These are phyloP conservation scores for Rhexocercosporidium sp. DNA, from an alignment of 2,329 filamentous ascomycete genomes.

Conservation along the genomic window DNA sequence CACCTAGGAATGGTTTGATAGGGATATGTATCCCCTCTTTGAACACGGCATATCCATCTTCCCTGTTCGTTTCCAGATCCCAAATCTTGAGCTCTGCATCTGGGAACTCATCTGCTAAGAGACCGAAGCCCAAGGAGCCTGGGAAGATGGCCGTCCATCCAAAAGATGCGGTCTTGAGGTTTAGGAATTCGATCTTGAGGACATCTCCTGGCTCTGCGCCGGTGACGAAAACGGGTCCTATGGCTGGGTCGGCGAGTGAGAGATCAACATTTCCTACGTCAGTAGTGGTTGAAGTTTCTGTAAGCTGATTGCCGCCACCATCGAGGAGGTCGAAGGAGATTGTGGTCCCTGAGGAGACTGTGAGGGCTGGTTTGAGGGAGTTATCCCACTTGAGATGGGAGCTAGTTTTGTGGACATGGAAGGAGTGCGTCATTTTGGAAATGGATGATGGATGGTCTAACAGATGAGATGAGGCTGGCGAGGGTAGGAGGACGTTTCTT, in stretches of 20 bases:
- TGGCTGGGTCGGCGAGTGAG: constrained; percentile 51
- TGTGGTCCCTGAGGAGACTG: constrained; percentile 52
- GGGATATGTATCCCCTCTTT: constrained; percentile 54
- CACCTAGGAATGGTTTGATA: constrained; percentile 56
- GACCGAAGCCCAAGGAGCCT: constrained; percentile 53
- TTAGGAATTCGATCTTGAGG: constrained; percentile 55
- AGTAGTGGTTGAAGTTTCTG: constrained; percentile 47
- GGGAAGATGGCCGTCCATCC: constrained; percentile 60
- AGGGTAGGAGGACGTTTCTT: background rate
- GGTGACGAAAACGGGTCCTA: constrained; percentile 56
- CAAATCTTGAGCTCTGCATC: constrained; percentile 54
- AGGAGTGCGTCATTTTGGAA: constrained; percentile 26
- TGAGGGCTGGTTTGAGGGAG: constrained; percentile 50
- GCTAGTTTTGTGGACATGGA: constrained; percentile 31
- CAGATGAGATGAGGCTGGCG: background rate
- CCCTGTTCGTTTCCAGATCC: constrained; percentile 46
- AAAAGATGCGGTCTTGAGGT: constrained; percentile 51
- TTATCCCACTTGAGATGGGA: constrained; percentile 56
- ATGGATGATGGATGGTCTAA: too few species aligned
- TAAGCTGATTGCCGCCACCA: constrained; percentile 56
- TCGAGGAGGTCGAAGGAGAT: constrained; percentile 56
- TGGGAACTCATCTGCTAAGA: constrained; percentile 54
- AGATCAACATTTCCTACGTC: constrained; percentile 50
- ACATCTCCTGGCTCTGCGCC: constrained; percentile 57
- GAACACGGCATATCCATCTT: constrained; percentile 50